These are phyloP conservation scores for Lipomyces orientalis DNA, from an alignment of 805 yeast genomes.

Conservation along the genomic window DNA sequence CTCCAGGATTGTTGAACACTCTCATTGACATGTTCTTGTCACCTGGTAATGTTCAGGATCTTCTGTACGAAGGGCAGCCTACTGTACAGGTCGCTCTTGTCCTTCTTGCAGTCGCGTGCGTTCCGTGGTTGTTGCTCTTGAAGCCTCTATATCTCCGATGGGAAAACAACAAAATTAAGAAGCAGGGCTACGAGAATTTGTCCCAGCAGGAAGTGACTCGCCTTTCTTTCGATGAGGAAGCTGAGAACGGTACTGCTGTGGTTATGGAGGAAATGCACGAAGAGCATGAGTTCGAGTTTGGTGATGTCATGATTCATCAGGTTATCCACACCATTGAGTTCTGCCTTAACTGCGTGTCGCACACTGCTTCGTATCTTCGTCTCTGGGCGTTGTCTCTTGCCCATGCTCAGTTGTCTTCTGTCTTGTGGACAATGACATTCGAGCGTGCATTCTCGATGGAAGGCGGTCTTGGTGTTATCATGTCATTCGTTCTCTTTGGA, in stretches of 20 bases:
- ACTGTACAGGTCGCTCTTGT: constrained; percentile 74
- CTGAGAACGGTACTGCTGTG: constrained; percentile 43
- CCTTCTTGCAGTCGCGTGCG: constrained; percentile 80
- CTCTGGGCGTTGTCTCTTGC: constrained; percentile 97
- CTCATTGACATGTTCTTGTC: constrained; percentile 92
- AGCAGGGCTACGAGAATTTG: constrained; percentile 60
- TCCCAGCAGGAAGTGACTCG: constrained; percentile 50
- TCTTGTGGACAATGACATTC: constrained; percentile 95
- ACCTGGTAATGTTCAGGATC: constrained; percentile 87
- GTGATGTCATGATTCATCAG: constrained; percentile 95
- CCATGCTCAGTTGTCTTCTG: constrained; percentile 94
- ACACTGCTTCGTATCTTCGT: constrained; percentile 95
- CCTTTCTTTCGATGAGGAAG: constrained; percentile 45
- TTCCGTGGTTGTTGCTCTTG: constrained; percentile 85
- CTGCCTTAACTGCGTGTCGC: constrained; percentile 96
- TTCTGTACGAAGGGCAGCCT: constrained; percentile 79
- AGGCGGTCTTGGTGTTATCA: constrained; percentile 70
- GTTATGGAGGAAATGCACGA: constrained; percentile 53
- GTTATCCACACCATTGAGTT: constrained; percentile 97
- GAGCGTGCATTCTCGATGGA: constrained; percentile 73
- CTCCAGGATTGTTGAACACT: constrained; percentile 95
- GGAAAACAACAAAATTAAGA: constrained; percentile 56
- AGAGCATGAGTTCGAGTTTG: constrained; percentile 71
- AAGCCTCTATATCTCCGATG: constrained; percentile 79
- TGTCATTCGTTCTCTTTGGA: constrained; percentile 81